Evolutionary conservation across 208 protist species (phyloP), one percentile per base, ranked within the genome.

Genomic region (Borovskyia barvae): DNA sequence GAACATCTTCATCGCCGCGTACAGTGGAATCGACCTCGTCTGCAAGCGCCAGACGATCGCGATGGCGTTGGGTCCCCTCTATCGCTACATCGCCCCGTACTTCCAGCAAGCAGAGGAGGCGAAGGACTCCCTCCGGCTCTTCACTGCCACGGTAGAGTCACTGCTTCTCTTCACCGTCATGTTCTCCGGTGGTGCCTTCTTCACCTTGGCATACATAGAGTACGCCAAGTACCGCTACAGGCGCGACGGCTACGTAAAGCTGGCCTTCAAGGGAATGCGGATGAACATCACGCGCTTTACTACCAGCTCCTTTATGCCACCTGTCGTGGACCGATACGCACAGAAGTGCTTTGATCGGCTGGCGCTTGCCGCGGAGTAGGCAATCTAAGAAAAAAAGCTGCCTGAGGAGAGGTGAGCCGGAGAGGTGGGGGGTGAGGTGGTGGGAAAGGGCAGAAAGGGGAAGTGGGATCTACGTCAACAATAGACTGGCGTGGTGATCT

Each of bases 181-280:
- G 69, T 70, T 94, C 46, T 83, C 60, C 32, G 82, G 81, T 19
- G 77, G 79, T 50, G 58, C 72, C 35, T 75, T 85, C 54, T 89
- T 89, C 50, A 87, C 81, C 2, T 64, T 91, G 20, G 75, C 77
- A 28, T 94, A 90, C 73, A 77, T 87, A 32, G 78, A 94, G 66
- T 94, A 87, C 66, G 65, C 65, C 19, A 88, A 86, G 67, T 80
- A 75, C 51, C 74, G 85, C 42, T 94, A 90, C 66, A 72, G 63
- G 26, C 60, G 70, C 40, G 87, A 94, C 56, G 57, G 57, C 36
- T 90, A 82, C 64, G 54, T 85, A 39, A 80, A 79, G 67, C 45
- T 81, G 35, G 87, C 80, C 2, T 94, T 89, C 53, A 69, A 59
- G 25, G 75, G 72, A 3, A 35, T 94, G 41, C 80, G 81, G 33